Base-by-base conservation (phyloP, 2,329 filamentous ascomycete genomes). In the Orbilia javanica region DNA sequence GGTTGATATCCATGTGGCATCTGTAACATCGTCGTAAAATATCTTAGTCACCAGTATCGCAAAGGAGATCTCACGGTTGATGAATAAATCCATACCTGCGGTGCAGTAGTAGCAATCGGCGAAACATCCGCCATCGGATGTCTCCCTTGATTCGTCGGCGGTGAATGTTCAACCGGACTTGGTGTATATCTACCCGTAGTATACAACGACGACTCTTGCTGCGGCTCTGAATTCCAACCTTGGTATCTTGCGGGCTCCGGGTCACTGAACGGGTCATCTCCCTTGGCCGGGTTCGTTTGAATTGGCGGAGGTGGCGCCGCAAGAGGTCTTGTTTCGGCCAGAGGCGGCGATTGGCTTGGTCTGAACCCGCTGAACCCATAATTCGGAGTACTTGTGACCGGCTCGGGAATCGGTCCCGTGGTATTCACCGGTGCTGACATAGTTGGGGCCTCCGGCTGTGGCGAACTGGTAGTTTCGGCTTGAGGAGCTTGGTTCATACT, bases 1-100 rank as follows among this genome's bases (percentile, higher is more conserved):
- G 75, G 69, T 48, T 79, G 75, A 20, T 74, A 79, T 62, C 75
- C 75, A 42, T 79, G 69, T 8, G 75, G 75, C 50, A 74, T 70
- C 68, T 79, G 42, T 7, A 25, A 8, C 50, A 25, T 29, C 4
- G 13, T 69, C 57, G 73, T 65, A 34, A 52, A 48, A 18, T 20
- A 44, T 18, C 63, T 27, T 8, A 29, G n/a, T 29, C 25, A 15
- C 27, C 11, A 60, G 6, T 8, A 48, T n/a, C 42, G 22, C 20
- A 25, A 50, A 50, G 3, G 15, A 15, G 22, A 50, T 27, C n/a
- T n/a, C n/a, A n/a, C n/a, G n/a, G n/a, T n/a, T 27, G 18, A 39
- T 25, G 11, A 48, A 42, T 15, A n/a, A 55, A 31, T 4, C 22
- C 75, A 60, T 52, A 74, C 68, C 63, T 73, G 67, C 29, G 62